A percentile compares a stretch with the other conserved stretches of the same genome.
These are phyloP conservation scores for Cinnamomum chago DNA, from an alignment of 164 flowering plant species.

Conservation along the genomic window DNA sequence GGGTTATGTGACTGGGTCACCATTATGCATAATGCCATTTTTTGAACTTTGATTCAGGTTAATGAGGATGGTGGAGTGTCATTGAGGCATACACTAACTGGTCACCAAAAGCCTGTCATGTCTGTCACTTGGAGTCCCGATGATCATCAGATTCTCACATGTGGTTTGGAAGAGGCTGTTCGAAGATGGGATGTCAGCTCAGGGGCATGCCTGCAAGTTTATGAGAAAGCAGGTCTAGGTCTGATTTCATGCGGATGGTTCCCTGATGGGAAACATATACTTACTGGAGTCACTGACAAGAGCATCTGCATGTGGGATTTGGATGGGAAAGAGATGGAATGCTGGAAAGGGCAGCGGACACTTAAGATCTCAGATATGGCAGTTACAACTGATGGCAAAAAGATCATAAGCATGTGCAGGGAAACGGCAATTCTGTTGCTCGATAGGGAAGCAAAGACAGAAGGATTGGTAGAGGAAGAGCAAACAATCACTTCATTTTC, in stretches of 20 bases:
- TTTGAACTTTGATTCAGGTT: slow-evolving; percentile 24
- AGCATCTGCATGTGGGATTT: slow-evolving; percentile 87
- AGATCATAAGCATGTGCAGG: slow-evolving; percentile 55
- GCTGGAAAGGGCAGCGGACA: slow-evolving; percentile 69
- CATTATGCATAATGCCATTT: neutral
- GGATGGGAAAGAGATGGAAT: slow-evolving; percentile 73
- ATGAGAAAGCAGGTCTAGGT: slow-evolving; percentile 60
- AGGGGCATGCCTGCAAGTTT: slow-evolving; percentile 66
- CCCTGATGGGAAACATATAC: slow-evolving; percentile 58
- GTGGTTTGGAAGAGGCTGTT: slow-evolving; percentile 71
- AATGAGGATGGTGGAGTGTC: slow-evolving; percentile 31
- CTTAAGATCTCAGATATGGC: slow-evolving; percentile 67
- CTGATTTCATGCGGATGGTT: slow-evolving; percentile 79
- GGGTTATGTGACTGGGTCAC: neutral
- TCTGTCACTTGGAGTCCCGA: slow-evolving; percentile 76
- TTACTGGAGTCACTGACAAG: slow-evolving; percentile 64
- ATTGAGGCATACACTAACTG: slow-evolving; percentile 37
- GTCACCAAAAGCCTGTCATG: slow-evolving; percentile 71
- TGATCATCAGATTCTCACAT: slow-evolving; percentile 68
- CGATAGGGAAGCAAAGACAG: slow-evolving; percentile 50
- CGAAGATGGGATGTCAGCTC: slow-evolving; percentile 73
- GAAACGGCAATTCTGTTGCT: slow-evolving; percentile 46
- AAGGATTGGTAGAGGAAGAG: slow-evolving; percentile 54
- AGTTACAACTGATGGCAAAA: slow-evolving; percentile 62
- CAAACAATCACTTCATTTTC: slow-evolving; percentile 64